These are phyloP conservation scores for Elsinoe batatas DNA, from an alignment of 2,329 filamentous ascomycete genomes.

Conservation along the genomic window DNA sequence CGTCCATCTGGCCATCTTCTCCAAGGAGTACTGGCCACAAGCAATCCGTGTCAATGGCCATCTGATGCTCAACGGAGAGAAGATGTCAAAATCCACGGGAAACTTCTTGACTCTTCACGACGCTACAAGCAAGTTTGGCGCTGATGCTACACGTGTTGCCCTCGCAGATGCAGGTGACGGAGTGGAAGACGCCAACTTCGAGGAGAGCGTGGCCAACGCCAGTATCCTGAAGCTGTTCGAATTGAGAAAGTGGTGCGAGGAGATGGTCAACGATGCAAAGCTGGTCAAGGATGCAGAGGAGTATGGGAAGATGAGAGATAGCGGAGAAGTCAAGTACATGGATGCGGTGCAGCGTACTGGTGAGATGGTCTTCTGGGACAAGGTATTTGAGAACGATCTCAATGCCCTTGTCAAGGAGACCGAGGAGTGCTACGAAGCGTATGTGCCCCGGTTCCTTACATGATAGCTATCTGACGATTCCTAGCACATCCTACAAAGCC, in stretches of 20 bases:
- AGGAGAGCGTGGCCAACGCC: conserved; percentile 87
- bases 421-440: conserved; percentile 64
- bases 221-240: conserved; percentile 77
- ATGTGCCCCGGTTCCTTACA: conserved; percentile 15
- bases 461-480: conserved; percentile 17
- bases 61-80: conserved; percentile 87
- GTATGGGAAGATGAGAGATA: conserved; percentile 34
- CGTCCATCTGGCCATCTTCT: conserved; percentile 83
- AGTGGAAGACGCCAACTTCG: conserved; percentile 93
- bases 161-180: conserved; percentile 91
- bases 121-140: conserved; percentile 82
- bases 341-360: conserved; percentile 65
- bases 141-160: conserved; percentile 82
- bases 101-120: conserved; percentile 92
- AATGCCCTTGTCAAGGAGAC: conserved; percentile 73
- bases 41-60: conserved; percentile 86
- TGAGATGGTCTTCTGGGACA: conserved; percentile 68
- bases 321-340: conserved; percentile 36
- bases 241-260: conserved; percentile 86
- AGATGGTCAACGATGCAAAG: conserved; percentile 56
- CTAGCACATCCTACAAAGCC: conserved; percentile 65
- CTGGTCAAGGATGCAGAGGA: conserved; percentile 34
- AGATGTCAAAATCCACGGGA: conserved; percentile 96
- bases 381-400: conserved; percentile 87
- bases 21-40: conserved; percentile 76